phyloP scores from a whole-genome alignment of 2,329 filamentous ascomycete genomes.

The Colletotrichum godetiae region DNA sequence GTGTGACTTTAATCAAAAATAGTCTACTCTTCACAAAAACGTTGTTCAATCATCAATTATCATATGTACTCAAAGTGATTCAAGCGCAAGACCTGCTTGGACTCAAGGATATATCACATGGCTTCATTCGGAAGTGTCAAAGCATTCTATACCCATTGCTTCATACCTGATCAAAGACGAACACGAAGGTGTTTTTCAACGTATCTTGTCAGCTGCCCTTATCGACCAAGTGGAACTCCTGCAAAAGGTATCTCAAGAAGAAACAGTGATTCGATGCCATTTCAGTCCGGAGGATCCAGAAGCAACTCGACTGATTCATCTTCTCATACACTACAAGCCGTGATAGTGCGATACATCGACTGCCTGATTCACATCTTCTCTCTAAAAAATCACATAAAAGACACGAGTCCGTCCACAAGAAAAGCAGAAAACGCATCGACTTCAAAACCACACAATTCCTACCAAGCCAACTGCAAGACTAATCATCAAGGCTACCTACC shows the following conservation, averaged over 20 bases:
- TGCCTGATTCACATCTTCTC: background rate
- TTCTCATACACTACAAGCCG: background rate
- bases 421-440: no score
- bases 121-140: background rate
- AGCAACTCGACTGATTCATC: background rate
- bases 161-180: no score
- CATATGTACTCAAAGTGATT: background rate
- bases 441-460: background rate
- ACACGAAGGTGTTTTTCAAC: background rate
- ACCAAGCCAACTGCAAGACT: background rate
- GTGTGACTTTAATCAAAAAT: background rate
- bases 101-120: background rate
- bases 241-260: no score
- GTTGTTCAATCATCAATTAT: background rate
- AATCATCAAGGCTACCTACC: background rate
- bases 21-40: background rate
- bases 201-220: background rate
- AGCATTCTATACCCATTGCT: background rate
- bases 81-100: background rate
- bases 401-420: no score
- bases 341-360: background rate
- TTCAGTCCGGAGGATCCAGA: background rate
- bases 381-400: no score
- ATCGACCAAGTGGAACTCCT: background rate
- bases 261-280: background rate